Conservation (phyloP, 495 filamentous ascomycete species). For the Darksidea phi region DNA sequence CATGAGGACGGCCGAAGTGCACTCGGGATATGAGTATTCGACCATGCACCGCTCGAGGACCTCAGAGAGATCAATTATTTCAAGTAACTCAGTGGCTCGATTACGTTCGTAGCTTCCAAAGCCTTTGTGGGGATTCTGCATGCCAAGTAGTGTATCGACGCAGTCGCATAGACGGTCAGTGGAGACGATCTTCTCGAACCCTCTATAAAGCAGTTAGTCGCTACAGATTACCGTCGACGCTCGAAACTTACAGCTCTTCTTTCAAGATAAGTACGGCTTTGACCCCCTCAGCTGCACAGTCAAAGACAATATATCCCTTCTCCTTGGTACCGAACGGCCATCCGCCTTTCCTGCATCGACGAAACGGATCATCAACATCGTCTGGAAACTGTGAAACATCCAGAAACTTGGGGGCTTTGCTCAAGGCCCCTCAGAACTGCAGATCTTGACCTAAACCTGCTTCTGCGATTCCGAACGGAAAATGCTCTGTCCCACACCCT, state of each 20-base stretch:
- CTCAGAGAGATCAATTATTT: constrained; percentile 89
- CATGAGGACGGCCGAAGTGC: constrained; percentile 89
- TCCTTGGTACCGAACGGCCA: constrained; percentile 91
- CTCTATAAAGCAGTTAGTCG: constrained; percentile 49
- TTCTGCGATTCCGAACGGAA: constrained; percentile 76
- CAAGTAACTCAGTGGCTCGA: constrained; percentile 70
- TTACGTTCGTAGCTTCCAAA: constrained; percentile 85
- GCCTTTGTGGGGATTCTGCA: constrained; percentile 83
- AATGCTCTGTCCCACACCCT: constrained; percentile 91
- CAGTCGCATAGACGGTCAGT: constrained; percentile 77
- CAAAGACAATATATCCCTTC: constrained; percentile 91
- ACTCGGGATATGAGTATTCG: constrained; percentile 94
- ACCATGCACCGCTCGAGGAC: constrained; percentile 97
- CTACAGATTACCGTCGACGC: neutral
- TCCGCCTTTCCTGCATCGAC: constrained; percentile 84
- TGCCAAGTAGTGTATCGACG: constrained; percentile 81
- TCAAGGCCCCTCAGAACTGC: constrained; percentile 77
- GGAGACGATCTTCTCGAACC: constrained; percentile 71
- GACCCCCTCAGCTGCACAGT: constrained; percentile 88
- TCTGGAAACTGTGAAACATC: constrained; percentile 88
- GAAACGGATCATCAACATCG: constrained; percentile 79
- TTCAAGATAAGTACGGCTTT: constrained; percentile 85
- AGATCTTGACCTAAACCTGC: constrained; percentile 75
- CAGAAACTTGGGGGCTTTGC: constrained; percentile 77
- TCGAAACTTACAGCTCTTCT: constrained; percentile 37